Evolutionary conservation across 2,329 filamentous ascomycete genomes (phyloP).

Genomic region (Penicillium freii): DNA sequence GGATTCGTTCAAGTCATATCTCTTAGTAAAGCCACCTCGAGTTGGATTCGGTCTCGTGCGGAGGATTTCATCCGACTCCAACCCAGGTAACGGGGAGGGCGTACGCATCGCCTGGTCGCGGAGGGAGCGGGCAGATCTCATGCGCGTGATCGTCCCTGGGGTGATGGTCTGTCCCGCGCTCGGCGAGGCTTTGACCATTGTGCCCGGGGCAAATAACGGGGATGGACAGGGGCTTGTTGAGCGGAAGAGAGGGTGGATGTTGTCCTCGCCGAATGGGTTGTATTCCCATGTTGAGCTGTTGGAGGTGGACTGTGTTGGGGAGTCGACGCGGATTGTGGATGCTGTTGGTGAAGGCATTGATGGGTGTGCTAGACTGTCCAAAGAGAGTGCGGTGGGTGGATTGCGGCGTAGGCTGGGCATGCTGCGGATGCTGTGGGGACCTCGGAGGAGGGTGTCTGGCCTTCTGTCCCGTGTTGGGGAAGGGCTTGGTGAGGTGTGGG

Average conservation of each 20-base stretch:
- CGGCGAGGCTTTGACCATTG: conserved; percentile 56
- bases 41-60: neutral
- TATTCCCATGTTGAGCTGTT: conserved; percentile 17
- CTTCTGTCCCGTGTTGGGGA: conserved; percentile 13
- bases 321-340: conserved; percentile 20
- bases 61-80: neutral
- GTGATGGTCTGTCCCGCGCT: conserved; percentile 54
- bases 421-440: conserved; percentile 18
- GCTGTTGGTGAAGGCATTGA: conserved; percentile 19
- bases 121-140: conserved; percentile 37
- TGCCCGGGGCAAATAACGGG: conserved; percentile 52
- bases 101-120: conserved; percentile 17
- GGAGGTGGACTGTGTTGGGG: conserved; percentile 11
- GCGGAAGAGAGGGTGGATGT: conserved; percentile 60
- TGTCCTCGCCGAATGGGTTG: conserved; percentile 43
- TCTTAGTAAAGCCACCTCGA: conserved; percentile 22
- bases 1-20: conserved; percentile 32
- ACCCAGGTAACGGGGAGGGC: conserved; percentile 12
- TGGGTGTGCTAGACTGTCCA: conserved; percentile 27
- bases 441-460: conserved; percentile 7
- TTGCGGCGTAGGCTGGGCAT: conserved; percentile 23
- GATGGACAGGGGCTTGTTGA: conserved; percentile 54
- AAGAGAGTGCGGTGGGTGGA: conserved; percentile 23
- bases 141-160: conserved; percentile 36
- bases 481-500: conserved; percentile 12